Evolutionary conservation across 805 yeast genomes (phyloP).

Genomic region (Schizosaccharomyces cryophilus): DNA sequence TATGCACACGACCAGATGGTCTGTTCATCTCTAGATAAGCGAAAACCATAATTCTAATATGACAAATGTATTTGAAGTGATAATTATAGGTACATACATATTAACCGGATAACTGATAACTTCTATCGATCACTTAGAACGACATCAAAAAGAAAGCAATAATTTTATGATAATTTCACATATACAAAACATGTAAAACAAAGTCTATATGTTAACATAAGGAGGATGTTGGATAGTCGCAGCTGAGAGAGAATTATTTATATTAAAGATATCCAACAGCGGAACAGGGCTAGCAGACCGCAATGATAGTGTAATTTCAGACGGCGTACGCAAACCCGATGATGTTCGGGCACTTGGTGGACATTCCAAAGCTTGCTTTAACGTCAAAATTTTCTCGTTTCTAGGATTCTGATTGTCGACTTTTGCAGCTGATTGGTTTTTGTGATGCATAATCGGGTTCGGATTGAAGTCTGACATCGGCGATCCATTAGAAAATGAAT

Average conservation of each 20-base stretch:
- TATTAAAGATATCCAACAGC: neutral
- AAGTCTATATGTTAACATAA: neutral
- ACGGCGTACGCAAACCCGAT: neutral
- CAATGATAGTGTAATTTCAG: neutral
- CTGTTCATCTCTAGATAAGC: too few relatives aligned
- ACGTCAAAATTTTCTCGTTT: neutral
- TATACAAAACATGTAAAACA: neutral
- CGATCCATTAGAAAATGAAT: neutral
- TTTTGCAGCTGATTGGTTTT: neutral
- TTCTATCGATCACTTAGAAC: neutral
- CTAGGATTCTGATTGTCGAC: neutral
- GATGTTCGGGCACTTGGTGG: neutral
- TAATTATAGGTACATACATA: too few relatives aligned
- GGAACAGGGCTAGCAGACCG: neutral
- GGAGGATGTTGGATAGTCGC: neutral
- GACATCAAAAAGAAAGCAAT: neutral
- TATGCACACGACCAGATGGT: too few relatives aligned
- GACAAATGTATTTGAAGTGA: too few relatives aligned
- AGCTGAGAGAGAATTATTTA: neutral
- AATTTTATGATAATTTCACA: neutral
- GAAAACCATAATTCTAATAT: too few relatives aligned
- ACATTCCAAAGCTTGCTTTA: neutral
- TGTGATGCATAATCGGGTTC: neutral
- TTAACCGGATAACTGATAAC: too few relatives aligned
- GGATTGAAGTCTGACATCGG: neutral